phyloP scores from a whole-genome alignment of 2,329 filamentous ascomycete species.

The Microsporum ferrugineum region DNA sequence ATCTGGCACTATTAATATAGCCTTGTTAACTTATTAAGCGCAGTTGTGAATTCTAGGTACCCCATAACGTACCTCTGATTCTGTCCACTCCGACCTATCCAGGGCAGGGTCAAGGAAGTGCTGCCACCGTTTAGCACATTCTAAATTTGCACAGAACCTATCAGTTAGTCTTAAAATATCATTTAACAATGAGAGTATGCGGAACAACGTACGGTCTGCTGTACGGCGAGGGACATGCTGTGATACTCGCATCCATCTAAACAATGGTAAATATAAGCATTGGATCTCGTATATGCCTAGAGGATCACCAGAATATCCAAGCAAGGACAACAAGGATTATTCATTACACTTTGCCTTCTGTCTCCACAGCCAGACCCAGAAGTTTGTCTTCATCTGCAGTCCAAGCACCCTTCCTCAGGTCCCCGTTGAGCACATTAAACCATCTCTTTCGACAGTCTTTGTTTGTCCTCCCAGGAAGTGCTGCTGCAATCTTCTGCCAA shows the following conservation, averaged over 20 bases:
- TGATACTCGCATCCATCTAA: neutral
- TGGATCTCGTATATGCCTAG: neutral
- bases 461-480: neutral
- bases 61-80: neutral
- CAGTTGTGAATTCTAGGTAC: neutral
- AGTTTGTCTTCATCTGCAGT: neutral
- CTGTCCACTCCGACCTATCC: neutral
- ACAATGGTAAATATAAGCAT: neutral
- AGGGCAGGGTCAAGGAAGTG: neutral
- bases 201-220: neutral
- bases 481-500: neutral
- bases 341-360: neutral
- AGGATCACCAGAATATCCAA: neutral
- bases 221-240: neutral
- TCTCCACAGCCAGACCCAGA: neutral
- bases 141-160: neutral
- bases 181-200: neutral
- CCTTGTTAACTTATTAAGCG: neutral
- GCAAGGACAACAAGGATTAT: neutral
- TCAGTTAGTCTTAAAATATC: neutral
- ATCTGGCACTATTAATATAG: neutral
- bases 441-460: conserved; percentile 1
- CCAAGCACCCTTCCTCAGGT: neutral
- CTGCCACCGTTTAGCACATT: neutral
- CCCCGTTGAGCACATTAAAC: neutral